Evolutionary conservation across 441 rosid species (phyloP).

Genomic region (California macrophylla): DNA sequence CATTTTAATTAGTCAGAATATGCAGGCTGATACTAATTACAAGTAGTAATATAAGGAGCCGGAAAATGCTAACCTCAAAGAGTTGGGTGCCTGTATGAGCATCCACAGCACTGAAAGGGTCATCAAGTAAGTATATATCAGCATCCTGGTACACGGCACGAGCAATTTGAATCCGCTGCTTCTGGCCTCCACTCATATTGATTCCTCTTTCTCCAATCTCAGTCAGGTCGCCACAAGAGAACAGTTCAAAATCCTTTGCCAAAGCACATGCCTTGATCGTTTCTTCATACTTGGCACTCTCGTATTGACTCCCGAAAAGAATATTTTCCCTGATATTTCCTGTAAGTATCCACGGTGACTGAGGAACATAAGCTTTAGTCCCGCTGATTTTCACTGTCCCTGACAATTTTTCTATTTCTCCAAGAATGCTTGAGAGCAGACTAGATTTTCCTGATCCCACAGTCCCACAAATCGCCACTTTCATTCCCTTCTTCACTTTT

Average conservation of each 20-base stretch:
- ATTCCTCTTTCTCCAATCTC: slow-evolving; percentile 98
- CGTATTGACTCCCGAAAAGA: slow-evolving; percentile 63
- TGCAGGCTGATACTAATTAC: neutral
- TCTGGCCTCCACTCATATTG: slow-evolving; percentile 98
- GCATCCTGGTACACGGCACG: slow-evolving; percentile 94
- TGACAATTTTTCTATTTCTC: slow-evolving; percentile 71
- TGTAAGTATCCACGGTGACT: slow-evolving; percentile 84
- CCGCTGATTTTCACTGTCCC: slow-evolving; percentile 74
- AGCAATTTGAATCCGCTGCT: slow-evolving; percentile 94
- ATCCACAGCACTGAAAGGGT: slow-evolving; percentile 97
- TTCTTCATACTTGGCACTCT: slow-evolving; percentile 41
- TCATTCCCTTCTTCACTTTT: slow-evolving; percentile 74
- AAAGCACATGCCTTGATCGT: slow-evolving; percentile 78
- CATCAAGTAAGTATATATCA: slow-evolving; percentile 83
- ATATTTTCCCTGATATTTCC: slow-evolving; percentile 86
- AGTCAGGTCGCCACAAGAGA: slow-evolving; percentile 69
- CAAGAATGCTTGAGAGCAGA: slow-evolving; percentile 68
- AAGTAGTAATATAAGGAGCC: neutral
- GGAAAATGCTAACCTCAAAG: slow-evolving; percentile 44
- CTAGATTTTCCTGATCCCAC: slow-evolving; percentile 99
- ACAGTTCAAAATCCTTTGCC: slow-evolving; percentile 71
- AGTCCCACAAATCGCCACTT: slow-evolving; percentile 86
- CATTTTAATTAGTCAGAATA: neutral
- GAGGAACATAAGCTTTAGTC: slow-evolving; percentile 85
- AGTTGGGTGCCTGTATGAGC: slow-evolving; percentile 95